Conservation (phyloP, 2,329 filamentous ascomycete species). For the Fusarium redolens region DNA sequence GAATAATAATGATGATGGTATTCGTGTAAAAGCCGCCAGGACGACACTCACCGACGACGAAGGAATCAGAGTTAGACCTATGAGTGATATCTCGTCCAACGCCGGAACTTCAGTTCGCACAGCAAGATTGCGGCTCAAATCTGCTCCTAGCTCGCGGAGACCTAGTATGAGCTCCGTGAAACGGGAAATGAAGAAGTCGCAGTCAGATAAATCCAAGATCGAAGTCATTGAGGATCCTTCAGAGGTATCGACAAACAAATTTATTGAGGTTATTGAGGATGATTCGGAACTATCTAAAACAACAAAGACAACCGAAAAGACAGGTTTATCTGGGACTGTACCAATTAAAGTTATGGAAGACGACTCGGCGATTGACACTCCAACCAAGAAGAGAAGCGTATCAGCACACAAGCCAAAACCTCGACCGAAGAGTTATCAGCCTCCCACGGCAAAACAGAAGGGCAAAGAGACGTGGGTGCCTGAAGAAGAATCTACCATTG, state of each 20-base stretch:
- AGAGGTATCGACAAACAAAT: slow-evolving; percentile 22
- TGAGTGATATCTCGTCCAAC: slow-evolving; percentile 45
- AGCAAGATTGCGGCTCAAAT: slow-evolving; percentile 45
- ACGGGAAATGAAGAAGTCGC: slow-evolving; percentile 43
- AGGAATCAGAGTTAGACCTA: slow-evolving; percentile 48
- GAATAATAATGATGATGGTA: slow-evolving; percentile 47
- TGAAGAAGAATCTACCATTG: slow-evolving; percentile 46
- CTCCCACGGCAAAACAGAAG: slow-evolving; percentile 34
- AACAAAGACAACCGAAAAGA: slow-evolving; percentile 15
- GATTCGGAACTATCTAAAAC: slow-evolving; percentile 37
- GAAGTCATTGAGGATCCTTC: slow-evolving; percentile 19
- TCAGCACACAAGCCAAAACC: slow-evolving; percentile 44
- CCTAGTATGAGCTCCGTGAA: slow-evolving; percentile 45
- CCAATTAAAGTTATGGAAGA: slow-evolving; percentile 52
- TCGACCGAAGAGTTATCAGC: slow-evolving; percentile 42
- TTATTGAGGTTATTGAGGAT: slow-evolving; percentile 28
- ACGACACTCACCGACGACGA: slow-evolving; percentile 43
- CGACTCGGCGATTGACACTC: slow-evolving; percentile 52
- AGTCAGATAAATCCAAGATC: slow-evolving; percentile 27
- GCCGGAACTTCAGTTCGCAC: slow-evolving; percentile 41
- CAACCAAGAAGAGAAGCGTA: slow-evolving; percentile 51
- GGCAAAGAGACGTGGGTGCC: slow-evolving; percentile 47
- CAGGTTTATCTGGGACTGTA: slow-evolving; percentile 4
- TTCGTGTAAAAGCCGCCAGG: slow-evolving; percentile 47
- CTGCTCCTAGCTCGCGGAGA: slow-evolving; percentile 41